These are phyloP conservation scores for Didymella exigua DNA, from an alignment of 2,329 filamentous ascomycete genomes.

Conservation along the genomic window DNA sequence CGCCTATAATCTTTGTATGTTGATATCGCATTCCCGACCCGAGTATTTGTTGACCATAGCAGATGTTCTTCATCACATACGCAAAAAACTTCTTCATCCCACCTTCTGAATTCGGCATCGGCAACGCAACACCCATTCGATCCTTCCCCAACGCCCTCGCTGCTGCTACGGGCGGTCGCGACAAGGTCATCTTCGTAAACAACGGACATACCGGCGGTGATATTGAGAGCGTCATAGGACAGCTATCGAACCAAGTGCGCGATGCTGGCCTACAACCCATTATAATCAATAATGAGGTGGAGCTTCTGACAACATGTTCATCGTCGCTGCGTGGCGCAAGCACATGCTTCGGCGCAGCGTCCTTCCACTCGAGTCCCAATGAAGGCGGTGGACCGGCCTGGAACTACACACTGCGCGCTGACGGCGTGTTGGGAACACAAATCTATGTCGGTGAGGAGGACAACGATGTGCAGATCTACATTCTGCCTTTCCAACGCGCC, in stretches of 20 bases:
- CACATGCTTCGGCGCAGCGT: conserved; percentile 73
- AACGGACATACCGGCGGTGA: conserved; percentile 70
- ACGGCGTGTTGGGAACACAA: conserved; percentile 69
- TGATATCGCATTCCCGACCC: not conserved
- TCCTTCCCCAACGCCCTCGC: conserved; percentile 68
- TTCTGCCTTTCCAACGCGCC: conserved; percentile 78
- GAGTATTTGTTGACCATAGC: conserved; percentile 15
- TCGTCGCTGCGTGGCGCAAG: conserved; percentile 66
- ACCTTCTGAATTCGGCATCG: conserved; percentile 76
- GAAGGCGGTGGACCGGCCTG: conserved; percentile 71
- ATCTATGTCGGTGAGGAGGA: conserved; percentile 68
- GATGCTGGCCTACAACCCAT: conserved; percentile 62
- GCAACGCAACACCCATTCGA: conserved; percentile 64
- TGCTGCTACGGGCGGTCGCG: conserved; percentile 62
- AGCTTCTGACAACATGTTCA: conserved; percentile 67
- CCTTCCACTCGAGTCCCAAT: conserved; percentile 75
- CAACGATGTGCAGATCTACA: conserved; percentile 79
- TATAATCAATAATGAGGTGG: conserved; percentile 60
- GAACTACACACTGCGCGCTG: conserved; percentile 86
- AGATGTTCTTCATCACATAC: conserved; percentile 63
- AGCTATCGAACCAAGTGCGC: conserved; percentile 64
- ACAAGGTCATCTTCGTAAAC: conserved; percentile 79
- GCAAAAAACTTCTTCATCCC: conserved; percentile 84
- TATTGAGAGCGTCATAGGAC: conserved; percentile 73
- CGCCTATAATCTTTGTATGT: conserved; percentile 60